Evolutionary conservation across 768 basidiomycete species (phyloP).

Genomic region (Tricholoma sp.): DNA sequence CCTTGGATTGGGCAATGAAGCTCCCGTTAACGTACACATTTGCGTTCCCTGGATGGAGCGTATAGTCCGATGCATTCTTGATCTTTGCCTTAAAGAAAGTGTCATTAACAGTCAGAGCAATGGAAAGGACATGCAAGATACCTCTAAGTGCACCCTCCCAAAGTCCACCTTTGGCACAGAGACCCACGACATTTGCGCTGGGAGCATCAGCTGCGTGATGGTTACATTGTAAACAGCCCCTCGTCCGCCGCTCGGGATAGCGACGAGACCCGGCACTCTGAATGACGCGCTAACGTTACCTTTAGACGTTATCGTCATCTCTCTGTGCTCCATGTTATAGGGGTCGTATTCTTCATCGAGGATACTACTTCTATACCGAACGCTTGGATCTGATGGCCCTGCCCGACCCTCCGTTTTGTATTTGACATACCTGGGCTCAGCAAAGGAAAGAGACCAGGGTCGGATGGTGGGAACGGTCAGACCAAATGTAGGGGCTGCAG

Average conservation of each 20-base stretch:
- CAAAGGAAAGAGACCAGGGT: slow-evolving; percentile 30
- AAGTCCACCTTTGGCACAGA: slow-evolving; percentile 2
- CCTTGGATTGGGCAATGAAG: slow-evolving; percentile 21
- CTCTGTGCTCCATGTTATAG: not conserved
- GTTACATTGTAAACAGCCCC: slow-evolving; percentile 10
- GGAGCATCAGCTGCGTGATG: slow-evolving; percentile 3
- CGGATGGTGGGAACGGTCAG: slow-evolving; percentile 27
- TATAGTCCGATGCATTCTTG: slow-evolving; percentile 22
- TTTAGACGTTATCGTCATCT: not conserved
- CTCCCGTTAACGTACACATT: slow-evolving; percentile 28
- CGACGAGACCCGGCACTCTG: slow-evolving; percentile 7
- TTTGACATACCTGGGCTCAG: not conserved
- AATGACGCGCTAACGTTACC: slow-evolving; percentile 10
- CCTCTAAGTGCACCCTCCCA: slow-evolving; percentile 5
- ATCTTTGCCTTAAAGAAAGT: slow-evolving; percentile 20
- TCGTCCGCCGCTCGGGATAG: slow-evolving; percentile 10
- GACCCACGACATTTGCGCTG: slow-evolving; percentile 10
- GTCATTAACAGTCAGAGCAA: not conserved
- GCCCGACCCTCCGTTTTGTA: not conserved
- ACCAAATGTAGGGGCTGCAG: slow-evolving; percentile 35
- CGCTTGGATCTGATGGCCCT: not conserved
- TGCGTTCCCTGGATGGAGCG: slow-evolving; percentile 17
- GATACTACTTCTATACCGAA: too few species aligned
- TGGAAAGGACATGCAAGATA: not conserved
- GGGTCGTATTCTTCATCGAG: not conserved